Base-by-base conservation (phyloP, 1,139 yeast species). In the Scheffersomyces stambukii region DNA sequence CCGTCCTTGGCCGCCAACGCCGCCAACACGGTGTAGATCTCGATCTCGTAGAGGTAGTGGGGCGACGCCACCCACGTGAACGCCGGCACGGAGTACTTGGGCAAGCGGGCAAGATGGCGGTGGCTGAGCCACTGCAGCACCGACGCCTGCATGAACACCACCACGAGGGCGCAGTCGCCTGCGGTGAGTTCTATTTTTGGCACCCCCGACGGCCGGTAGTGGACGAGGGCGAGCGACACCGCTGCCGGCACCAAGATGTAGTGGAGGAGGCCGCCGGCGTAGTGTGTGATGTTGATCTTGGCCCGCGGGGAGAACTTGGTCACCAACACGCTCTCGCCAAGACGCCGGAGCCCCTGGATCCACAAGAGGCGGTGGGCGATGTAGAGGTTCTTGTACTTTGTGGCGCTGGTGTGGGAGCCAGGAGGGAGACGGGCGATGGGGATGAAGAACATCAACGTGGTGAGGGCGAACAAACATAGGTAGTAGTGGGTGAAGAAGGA, bases 1-100 rank as follows among this genome's bases (percentile, higher is more conserved):
- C 37, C 35, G 26, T 49, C 37, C 14, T 36, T 36, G 6, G 43
- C 16, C 21, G 51, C 36, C 9, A 60, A 39, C 5, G 50, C 31
- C 4, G 52, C 37, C 7, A 64, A 34, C 1, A 74, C 48, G 0
- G 64, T 26, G 45, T 89, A 89, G 12, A 88, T 70, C 16, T 72
- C 33, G 2, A 84, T 58, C 48, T 89, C 97, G 42, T 82, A 83
- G 11, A 81, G 60, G 45, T 88, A 89, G 52, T 89, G 96, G 0
- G 96, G 89, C 44, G 88, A 80, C 8, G 81, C 68, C 2, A 75
- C 65, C 9, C 47, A 45, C 22, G 52, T 67, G 22, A 53, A 52
- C 0, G 49, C 47, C 0, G 96, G 96, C 19, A 74, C 48, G 0
- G 78, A 61, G 53, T 89, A 89, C 52, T 88, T 88, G 13, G 58